Percentiles rank a stretch among this genome's conserved stretches.
Evolutionary conservation across 257 asterid species (phyloP).

Genomic region (Lithospermum erythrorhizon): DNA sequence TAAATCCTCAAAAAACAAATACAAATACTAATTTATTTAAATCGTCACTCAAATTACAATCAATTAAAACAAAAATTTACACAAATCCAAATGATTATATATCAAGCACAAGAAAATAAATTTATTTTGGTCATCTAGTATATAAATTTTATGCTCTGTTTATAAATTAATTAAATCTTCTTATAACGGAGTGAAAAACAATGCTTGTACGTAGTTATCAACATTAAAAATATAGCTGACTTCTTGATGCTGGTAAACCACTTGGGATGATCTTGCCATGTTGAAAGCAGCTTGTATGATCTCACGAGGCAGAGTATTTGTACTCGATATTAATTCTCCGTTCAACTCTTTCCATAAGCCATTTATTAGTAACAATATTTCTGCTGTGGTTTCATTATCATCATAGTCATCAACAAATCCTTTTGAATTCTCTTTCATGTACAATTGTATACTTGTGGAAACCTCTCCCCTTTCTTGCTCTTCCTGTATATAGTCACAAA

Average conservation of each 20-base stretch:
- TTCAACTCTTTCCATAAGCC: constrained; percentile 50
- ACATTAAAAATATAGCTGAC: constrained; percentile 53
- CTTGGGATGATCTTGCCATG: constrained; percentile 72
- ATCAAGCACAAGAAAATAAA: no score
- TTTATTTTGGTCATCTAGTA: no score
- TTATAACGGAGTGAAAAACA: constrained; percentile 34
- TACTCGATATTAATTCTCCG: constrained; percentile 23
- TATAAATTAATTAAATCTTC: no score
- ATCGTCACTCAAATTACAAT: no score
- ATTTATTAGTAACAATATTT: constrained; percentile 28
- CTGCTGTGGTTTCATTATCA: constrained; percentile 37
- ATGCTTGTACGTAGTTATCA: constrained; percentile 54
- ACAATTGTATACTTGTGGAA: constrained; percentile 43
- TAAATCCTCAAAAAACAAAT: no score
- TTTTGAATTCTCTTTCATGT: constrained; percentile 40
- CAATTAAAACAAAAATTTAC: no score
- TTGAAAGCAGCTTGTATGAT: constrained; percentile 46
- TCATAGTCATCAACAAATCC: constrained; percentile 27
- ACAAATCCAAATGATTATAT: no score
- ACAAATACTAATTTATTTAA: no score
- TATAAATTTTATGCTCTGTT: no score
- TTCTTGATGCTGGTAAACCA: constrained; percentile 62
- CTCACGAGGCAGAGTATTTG: constrained; percentile 33
- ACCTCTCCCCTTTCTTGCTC: constrained; percentile 67
- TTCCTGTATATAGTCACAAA: constrained; percentile 18